These are phyloP conservation scores for Cladobotryum protrusum DNA, from an alignment of 2,329 filamentous ascomycete genomes.

Conservation along the genomic window DNA sequence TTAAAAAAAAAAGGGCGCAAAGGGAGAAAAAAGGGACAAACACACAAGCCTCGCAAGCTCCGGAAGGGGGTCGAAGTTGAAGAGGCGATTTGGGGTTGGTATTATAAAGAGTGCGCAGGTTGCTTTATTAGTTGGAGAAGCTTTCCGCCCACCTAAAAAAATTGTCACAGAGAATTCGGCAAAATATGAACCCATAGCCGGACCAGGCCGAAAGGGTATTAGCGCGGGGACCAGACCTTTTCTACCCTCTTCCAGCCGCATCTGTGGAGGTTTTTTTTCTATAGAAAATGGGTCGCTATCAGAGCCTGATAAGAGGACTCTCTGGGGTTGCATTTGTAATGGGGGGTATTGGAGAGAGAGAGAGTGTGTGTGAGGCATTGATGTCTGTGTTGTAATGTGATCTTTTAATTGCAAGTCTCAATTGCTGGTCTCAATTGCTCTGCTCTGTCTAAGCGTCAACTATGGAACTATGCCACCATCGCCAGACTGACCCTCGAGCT, in stretches of 20 bases:
- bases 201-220: conserved; percentile 26
- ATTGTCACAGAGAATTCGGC: conserved; percentile 35
- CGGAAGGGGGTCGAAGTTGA: too few relatives aligned
- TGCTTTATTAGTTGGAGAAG: conserved; percentile 15
- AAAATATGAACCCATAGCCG: conserved; percentile 31
- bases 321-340: not conserved
- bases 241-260: conserved; percentile 34
- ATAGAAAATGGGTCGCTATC: not conserved
- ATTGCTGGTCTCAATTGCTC: too few relatives aligned
- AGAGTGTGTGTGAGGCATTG: too few relatives aligned
- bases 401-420: too few relatives aligned
- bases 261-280: conserved; percentile 15
- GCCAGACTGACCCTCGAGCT: too few relatives aligned
- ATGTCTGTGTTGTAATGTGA: too few relatives aligned
- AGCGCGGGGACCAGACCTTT: conserved; percentile 22
- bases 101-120: conserved; percentile 16
- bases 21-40: conserved; percentile 20
- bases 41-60: conserved; percentile 2
- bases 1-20: conserved; percentile 20
- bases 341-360: too few relatives aligned
- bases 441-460: too few relatives aligned
- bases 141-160: conserved; percentile 30
- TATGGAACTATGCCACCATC: too few relatives aligned
- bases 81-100: conserved; percentile 6
- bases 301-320: not conserved